Base-by-base conservation (phyloP, 495 filamentous ascomycete genomes). In the Aspergillus homomorphus region DNA sequence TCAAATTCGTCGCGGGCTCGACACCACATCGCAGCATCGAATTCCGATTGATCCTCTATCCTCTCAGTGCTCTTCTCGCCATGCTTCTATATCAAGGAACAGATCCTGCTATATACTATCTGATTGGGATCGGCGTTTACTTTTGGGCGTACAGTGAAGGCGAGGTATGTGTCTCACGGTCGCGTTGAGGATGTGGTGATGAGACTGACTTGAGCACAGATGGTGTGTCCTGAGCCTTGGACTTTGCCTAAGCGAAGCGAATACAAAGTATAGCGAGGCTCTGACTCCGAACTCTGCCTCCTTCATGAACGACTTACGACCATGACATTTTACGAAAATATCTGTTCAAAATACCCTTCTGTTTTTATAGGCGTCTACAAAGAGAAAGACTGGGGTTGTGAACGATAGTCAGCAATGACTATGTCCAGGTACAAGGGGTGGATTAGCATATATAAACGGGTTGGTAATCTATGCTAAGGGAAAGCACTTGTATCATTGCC, bases 141-240 rank as follows among this genome's bases (percentile, higher is more conserved):
- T 97, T 97, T 66, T 97, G 94, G 92, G 95, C 89, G 0, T 98
- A 93, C 65, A 91, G 85, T 61, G 94, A 98, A 76, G 95, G 95
- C 71, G 95, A 99, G 88, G 91, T 96, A 71, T 63, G 87, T 73
- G 53, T 42, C 16, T 26, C 10, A 38, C 33, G 12, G 10, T 38
- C 33, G 33, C 33, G 15, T 38, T 12, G 33, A 38, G 6, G 8
- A 12, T 38, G 33, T 38, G 33, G 12, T 14, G 12, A 38, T 9
- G 8, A 12, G 15, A 12, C 33, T 38, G 10, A 38, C 33, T 2
- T 9, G 33, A 38, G 33, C 12, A 12, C 51, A 82, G 80, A 62
- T 81, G 42, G 81, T 87, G 0, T 84, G 82, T 69, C 70, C 80
- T 3, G 72, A 77, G 56, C 83, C 83, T n/a, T 86, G 83, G 83